These are phyloP conservation scores for Candida insectorum DNA, from an alignment of 805 yeast species.

Conservation along the genomic window DNA sequence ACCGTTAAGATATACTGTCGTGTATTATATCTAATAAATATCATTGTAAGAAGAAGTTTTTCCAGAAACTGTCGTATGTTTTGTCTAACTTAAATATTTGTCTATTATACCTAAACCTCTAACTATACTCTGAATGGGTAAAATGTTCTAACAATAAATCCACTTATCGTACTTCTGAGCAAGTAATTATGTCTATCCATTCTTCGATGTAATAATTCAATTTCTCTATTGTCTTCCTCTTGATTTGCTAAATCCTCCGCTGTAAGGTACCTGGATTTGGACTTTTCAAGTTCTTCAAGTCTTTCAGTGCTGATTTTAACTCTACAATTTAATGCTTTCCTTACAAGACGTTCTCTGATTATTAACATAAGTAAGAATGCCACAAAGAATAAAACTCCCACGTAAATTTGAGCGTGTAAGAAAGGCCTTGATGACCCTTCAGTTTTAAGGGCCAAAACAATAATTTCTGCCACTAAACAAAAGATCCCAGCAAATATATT, in stretches of 20 bases:
- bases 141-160: slow-evolving; percentile 14
- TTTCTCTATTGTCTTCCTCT: slow-evolving; percentile 8
- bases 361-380: slow-evolving; percentile 42
- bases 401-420: slow-evolving; percentile 56
- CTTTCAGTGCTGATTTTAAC: slow-evolving; percentile 5
- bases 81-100: no score
- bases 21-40: slow-evolving; percentile 12
- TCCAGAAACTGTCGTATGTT: not conserved
- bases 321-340: slow-evolving; percentile 29
- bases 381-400: slow-evolving; percentile 48
- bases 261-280: slow-evolving; percentile 12
- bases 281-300: slow-evolving; percentile 2
- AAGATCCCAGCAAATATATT: slow-evolving; percentile 30
- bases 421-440: slow-evolving; percentile 37
- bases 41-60: not conserved
- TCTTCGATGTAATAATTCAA: slow-evolving; percentile 15
- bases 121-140: slow-evolving; percentile 22
- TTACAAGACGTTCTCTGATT: slow-evolving; percentile 51
- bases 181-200: slow-evolving; percentile 16
- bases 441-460: slow-evolving; percentile 47
- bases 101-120: not conserved
- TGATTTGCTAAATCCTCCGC: slow-evolving; percentile 2
- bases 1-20: slow-evolving; percentile 74
- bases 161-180: slow-evolving; percentile 5
- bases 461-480: slow-evolving; percentile 49